Base-by-base conservation (phyloP, 306 rosid genomes). In the Rosa lucieae region DNA sequence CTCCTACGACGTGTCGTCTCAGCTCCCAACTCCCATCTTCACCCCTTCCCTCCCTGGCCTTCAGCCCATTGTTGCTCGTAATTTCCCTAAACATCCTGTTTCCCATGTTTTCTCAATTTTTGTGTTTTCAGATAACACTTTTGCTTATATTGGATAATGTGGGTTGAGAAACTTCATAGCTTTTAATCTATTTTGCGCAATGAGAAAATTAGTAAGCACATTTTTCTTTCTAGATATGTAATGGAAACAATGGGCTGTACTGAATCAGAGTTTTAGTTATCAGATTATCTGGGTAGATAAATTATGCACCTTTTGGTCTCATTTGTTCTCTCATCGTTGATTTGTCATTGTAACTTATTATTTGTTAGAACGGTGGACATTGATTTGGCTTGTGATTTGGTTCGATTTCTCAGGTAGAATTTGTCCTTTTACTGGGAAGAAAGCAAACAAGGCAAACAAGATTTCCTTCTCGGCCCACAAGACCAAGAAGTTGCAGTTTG, bases 401-500 rank as follows among this genome's bases (percentile, higher is more conserved):
- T 84, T 21, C 21, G 15, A 8, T 77, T 61, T 75, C 49, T 75
- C 88, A 95, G 98, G 86, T 78, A 90, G 99, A 78, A 70, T 95
- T 39, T 95, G 99, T 40, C 44, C 44, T 0, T 84, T 94, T 77
- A 92, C 97, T 35, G 97, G 97, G 73, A 94, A 94, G 87, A 94
- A 94, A 87, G 81, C 98, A 17, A 94, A 92, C 82, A 92, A 67
- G 86, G 97, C 96, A 67, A 94, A 94, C 81, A 86, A 82, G 82
- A 88, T 94, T 62, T 92, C 97, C 2, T 92, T 92, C 83, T 92
- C 98, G 43, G 85, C 83, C 85, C 97, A 94, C 67, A 92, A 94
- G 91, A 94, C 97, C 35, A 94, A 79, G 82, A 94, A 88, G 75
- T 72, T 88, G 92, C 98, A 94, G 85, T 91, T 87, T 87, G 97